phyloP scores from a whole-genome alignment of 2,329 filamentous ascomycete species.

The Xylariaceae sp. region DNA sequence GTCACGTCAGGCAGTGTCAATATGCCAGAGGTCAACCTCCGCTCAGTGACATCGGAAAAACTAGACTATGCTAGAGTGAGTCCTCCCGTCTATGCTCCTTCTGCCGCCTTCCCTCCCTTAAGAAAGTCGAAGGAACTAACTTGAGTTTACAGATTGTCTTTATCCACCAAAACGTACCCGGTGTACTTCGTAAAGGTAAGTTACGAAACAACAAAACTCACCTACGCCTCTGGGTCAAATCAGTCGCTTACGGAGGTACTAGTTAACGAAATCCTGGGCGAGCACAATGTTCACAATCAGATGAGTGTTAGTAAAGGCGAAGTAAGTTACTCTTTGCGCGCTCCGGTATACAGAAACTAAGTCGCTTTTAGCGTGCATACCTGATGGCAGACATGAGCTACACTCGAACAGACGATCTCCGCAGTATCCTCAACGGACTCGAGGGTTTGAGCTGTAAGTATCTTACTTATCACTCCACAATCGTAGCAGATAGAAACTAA shows the following conservation, averaged over 20 bases:
- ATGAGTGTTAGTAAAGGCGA: conserved; percentile 94
- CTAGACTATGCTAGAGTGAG: conserved; percentile 76
- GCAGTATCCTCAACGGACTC: conserved; percentile 76
- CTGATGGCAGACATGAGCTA: conserved; percentile 96
- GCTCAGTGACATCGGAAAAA: conserved; percentile 86
- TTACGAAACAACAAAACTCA: neutral
- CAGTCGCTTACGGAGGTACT: conserved; percentile 14
- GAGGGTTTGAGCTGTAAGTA: conserved; percentile 74
- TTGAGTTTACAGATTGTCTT: conserved; percentile 64
- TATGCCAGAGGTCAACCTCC: conserved; percentile 88
- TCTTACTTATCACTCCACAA: neutral
- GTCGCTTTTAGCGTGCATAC: conserved; percentile 65
- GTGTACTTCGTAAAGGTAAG: conserved; percentile 78
- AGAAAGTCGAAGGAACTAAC: conserved; percentile 20
- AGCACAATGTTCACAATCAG: conserved; percentile 99
- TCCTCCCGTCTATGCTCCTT: neutral
- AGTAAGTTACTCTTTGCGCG: conserved; percentile 42
- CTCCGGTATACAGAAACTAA: conserved; percentile 1
- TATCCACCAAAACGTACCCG: conserved; percentile 94
- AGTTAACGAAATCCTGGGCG: conserved; percentile 91
- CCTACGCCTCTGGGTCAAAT: neutral
- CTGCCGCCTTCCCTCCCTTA: neutral
- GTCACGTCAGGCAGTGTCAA: conserved; percentile 90
- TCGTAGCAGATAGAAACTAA: conserved; percentile 15
- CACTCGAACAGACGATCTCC: conserved; percentile 75